Percentiles rank a stretch among this genome's conserved stretches.
These are phyloP conservation scores for Microdochium paspali DNA, from an alignment of 2,329 filamentous ascomycete species.

Conservation along the genomic window DNA sequence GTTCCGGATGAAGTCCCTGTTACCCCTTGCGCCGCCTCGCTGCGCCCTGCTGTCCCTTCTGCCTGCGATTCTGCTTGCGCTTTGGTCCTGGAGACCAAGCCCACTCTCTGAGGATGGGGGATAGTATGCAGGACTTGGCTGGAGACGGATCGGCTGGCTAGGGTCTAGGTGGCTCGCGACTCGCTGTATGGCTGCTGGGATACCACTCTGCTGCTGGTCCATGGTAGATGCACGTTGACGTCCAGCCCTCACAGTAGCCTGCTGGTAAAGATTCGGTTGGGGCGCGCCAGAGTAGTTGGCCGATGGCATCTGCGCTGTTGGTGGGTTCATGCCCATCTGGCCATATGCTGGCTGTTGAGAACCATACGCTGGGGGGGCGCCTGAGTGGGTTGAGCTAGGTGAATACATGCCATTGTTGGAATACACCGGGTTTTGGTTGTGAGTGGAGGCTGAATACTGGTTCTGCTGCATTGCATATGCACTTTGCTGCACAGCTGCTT, in stretches of 20 bases:
- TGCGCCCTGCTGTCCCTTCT: constrained; percentile 68
- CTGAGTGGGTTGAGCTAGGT: constrained; percentile 41
- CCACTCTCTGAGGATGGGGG: constrained; percentile 76
- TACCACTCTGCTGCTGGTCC: constrained; percentile 89
- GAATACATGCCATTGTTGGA: constrained; percentile 77
- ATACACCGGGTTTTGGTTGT: constrained; percentile 58
- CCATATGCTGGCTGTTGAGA: constrained; percentile 62
- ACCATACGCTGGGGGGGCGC: constrained; percentile 71
- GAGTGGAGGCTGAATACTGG: constrained; percentile 35
- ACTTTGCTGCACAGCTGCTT: constrained; percentile 50
- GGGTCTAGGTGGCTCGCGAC: constrained; percentile 95
- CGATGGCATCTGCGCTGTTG: constrained; percentile 55
- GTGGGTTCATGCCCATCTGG: constrained; percentile 63
- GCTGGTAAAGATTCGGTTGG: constrained; percentile 57
- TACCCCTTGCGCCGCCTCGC: constrained; percentile 43
- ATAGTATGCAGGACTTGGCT: constrained; percentile 95
- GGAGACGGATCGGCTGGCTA: constrained; percentile 83
- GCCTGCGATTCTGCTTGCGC: constrained; percentile 45
- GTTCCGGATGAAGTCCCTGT: constrained; percentile 88
- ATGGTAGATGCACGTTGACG: constrained; percentile 91
- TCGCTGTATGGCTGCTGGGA: constrained; percentile 84
- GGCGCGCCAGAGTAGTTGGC: constrained; percentile 50
- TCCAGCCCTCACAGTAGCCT: constrained; percentile 66
- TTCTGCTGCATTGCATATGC: constrained; percentile 51
- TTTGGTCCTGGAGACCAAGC: constrained; percentile 54